phyloP scores from a whole-genome alignment of 1,284 basidiomycete genomes.

The Porogramme epimiltina region DNA sequence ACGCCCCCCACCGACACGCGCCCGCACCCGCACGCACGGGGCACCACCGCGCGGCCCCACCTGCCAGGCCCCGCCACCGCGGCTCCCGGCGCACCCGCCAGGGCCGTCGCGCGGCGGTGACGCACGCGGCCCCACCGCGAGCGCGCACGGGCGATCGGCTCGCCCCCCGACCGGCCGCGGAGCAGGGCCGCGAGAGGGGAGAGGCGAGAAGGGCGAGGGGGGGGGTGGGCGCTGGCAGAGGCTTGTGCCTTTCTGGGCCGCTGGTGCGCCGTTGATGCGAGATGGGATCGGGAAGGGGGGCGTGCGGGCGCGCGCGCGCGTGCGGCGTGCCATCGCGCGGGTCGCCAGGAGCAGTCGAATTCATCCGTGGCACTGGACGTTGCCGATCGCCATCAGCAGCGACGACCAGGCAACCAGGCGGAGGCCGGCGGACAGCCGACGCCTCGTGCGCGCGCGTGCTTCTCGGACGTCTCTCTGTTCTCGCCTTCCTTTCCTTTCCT shows the following conservation, averaged over 20 bases:
- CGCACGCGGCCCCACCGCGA: background rate
- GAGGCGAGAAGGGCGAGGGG: background rate
- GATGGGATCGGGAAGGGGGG: constrained; percentile 17
- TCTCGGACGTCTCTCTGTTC: constrained; percentile 7
- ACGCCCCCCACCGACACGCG: background rate
- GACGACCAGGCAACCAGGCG: constrained; percentile 21
- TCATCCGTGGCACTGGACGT: constrained; percentile 18
- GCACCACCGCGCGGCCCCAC: background rate
- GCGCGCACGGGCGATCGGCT: constrained; percentile 2
- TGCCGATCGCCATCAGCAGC: constrained; percentile 24
- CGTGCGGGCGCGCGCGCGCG: background rate
- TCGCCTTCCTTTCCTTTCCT: too few relatives aligned
- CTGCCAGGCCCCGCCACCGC: too few relatives aligned
- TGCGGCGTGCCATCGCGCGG: background rate
- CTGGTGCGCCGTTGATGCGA: constrained; percentile 19
- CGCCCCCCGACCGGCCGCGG: background rate
- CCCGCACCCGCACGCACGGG: background rate
- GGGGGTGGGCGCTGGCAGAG: background rate
- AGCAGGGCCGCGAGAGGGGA: too few relatives aligned
- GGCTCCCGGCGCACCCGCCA: too few relatives aligned
- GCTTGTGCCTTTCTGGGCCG: constrained; percentile 12
- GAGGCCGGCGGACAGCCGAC: constrained; percentile 10
- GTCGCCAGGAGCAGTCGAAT: constrained; percentile 19
- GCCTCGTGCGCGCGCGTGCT: constrained; percentile 14
- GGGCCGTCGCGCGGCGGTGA: too few relatives aligned